Evolutionary conservation across 2,329 filamentous ascomycete genomes (phyloP).

Genomic region (Cadophora sp.): DNA sequence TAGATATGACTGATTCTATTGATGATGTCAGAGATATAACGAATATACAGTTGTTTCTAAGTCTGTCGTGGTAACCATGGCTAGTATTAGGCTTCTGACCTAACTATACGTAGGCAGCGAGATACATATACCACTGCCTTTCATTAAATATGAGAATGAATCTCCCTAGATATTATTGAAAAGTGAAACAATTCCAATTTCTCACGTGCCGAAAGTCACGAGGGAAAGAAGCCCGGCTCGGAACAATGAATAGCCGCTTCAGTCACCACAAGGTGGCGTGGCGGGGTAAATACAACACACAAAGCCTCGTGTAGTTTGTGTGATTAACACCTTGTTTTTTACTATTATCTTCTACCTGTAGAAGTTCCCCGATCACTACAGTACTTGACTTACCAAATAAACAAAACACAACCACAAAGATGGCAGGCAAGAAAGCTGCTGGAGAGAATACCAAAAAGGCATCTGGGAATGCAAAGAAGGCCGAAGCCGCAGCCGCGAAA

Average conservation of each 20-base stretch:
- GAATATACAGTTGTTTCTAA: too few relatives aligned
- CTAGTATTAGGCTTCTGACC: too few relatives aligned
- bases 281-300: slow-evolving; percentile 15
- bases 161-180: background rate
- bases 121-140: too few relatives aligned
- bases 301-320: background rate
- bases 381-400: background rate
- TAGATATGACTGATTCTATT: background rate
- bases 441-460: slow-evolving; percentile 88
- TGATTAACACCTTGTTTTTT: background rate
- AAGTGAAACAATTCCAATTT: background rate
- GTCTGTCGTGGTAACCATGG: too few relatives aligned
- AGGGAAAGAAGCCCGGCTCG: background rate
- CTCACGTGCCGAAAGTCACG: background rate
- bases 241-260: slow-evolving; percentile 12
- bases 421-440: slow-evolving; percentile 75
- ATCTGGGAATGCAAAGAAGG: slow-evolving; percentile 89
- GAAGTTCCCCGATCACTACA: background rate
- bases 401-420: slow-evolving; percentile 47
- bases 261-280: slow-evolving; percentile 11
- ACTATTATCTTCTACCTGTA: background rate
- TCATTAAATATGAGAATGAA: background rate
- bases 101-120: too few relatives aligned
- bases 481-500: slow-evolving; percentile 84
- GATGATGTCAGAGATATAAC: background rate